phyloP scores from a whole-genome alignment of 306 rosid species.

The Trifolium subterraneum region DNA sequence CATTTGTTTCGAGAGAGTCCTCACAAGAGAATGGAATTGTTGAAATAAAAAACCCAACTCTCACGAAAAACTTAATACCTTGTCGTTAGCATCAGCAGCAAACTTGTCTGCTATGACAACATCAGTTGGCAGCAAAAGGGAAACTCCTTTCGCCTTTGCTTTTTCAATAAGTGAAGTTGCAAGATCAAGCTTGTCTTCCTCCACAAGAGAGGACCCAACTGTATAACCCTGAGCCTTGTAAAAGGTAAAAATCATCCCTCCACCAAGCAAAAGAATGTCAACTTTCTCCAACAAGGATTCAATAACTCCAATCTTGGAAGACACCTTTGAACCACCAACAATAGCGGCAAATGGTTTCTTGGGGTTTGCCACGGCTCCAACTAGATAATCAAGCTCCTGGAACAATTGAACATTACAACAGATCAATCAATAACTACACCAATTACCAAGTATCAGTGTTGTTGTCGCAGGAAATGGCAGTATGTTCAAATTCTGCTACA shows the following conservation, averaged over 20 bases:
- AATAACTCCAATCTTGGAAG: slow-evolving; percentile 89
- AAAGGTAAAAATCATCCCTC: slow-evolving; percentile 92
- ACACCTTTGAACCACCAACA: slow-evolving; percentile 96
- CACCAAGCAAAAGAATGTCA: slow-evolving; percentile 80
- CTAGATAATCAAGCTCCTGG: slow-evolving; percentile 95
- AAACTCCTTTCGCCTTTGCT: slow-evolving; percentile 89
- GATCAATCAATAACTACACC: slow-evolving; percentile 14
- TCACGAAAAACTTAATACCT: slow-evolving; percentile 54
- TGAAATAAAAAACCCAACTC: neutral
- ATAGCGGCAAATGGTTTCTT: slow-evolving; percentile 96
- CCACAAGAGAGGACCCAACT: slow-evolving; percentile 91
- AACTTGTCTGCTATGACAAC: slow-evolving; percentile 89
- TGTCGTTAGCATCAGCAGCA: slow-evolving; percentile 87
- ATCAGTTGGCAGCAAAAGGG: slow-evolving; percentile 88
- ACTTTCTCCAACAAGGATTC: slow-evolving; percentile 90
- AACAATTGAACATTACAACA: slow-evolving; percentile 33
- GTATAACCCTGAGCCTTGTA: slow-evolving; percentile 93
- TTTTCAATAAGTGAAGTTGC: slow-evolving; percentile 77
- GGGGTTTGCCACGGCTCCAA: slow-evolving; percentile 87
- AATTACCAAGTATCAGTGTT: neutral
- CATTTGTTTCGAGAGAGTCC: neutral
- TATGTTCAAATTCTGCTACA: neutral
- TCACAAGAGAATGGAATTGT: neutral
- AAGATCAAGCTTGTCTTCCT: slow-evolving; percentile 81
- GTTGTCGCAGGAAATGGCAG: neutral